A percentile compares a stretch with the other conserved stretches of the same genome.
Conservation (phyloP, 257 asterid species). For the Nicotiana paniculata region DNA sequence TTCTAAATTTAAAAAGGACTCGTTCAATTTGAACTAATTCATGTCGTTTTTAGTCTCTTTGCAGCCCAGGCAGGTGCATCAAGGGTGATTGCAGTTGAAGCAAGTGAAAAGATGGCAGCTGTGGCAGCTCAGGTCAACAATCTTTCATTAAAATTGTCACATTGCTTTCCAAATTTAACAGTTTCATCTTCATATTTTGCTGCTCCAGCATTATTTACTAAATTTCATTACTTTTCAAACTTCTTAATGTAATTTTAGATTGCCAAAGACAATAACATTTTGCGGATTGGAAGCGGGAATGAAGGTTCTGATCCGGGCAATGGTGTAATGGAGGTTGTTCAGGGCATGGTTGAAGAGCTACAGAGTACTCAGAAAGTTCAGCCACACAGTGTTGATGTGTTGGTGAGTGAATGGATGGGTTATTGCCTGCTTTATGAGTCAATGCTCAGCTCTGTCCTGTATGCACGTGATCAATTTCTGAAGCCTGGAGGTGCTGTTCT, state of each 20-base stretch:
- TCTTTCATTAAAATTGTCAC: conserved; percentile 6
- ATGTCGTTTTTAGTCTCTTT: conserved; percentile 55
- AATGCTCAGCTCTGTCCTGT: conserved; percentile 81
- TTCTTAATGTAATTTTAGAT: conserved; percentile 31
- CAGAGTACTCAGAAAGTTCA: conserved; percentile 30
- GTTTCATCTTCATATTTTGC: background rate
- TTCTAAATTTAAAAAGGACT: background rate
- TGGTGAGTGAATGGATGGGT: conserved; percentile 98
- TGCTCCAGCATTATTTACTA: background rate
- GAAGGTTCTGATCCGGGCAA: conserved; percentile 18
- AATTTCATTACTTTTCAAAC: background rate
- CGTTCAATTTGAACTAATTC: background rate
- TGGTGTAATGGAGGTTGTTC: conserved; percentile 67
- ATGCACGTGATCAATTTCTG: conserved; percentile 93
- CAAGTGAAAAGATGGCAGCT: conserved; percentile 87
- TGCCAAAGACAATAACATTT: conserved; percentile 66
- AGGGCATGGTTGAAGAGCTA: conserved; percentile 87
- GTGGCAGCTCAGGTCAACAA: conserved; percentile 73
- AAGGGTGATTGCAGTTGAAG: conserved; percentile 82
- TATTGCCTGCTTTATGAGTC: conserved; percentile 95
- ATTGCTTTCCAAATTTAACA: background rate
- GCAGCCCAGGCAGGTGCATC: conserved; percentile 98
- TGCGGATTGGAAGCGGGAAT: conserved; percentile 21
- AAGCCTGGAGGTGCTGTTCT: conserved; percentile 95
- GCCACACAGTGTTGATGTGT: conserved; percentile 71